Evolutionary conservation across 306 rosid genomes (phyloP), one percentile per base, ranked within the genome.

Genomic region (Begonia fuchsioides): DNA sequence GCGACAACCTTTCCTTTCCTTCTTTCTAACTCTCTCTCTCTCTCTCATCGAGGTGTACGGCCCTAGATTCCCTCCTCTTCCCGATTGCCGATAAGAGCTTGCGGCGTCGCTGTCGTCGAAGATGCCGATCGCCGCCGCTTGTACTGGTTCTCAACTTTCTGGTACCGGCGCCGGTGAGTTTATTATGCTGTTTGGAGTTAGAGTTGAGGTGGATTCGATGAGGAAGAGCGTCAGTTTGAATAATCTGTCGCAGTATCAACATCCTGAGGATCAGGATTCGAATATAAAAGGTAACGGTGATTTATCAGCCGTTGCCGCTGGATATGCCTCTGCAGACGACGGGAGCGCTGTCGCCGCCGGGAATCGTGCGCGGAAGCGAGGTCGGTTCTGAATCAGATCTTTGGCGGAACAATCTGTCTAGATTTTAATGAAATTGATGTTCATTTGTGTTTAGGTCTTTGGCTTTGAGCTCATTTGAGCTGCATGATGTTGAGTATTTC

Each of bases 211-310:
- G 8, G 98, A 92, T 66, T 77, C 93, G 44, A 92, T 92, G 88
- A 86, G 98, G 66, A 92, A 92, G 72, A 92, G 96, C 48, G 98
- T 85, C 17, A 85, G 96, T 63, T 72, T 92, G 81, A 92, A 82
- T 69, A 82, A 92, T 47, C 93, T 92, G 56, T 79, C 98, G 11
- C 98, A 92, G 71, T 92, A 92, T 51, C 93, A 75, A 17, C 87
- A 65, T 53, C 87, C 94, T 52, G 77, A 20, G 58, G 40, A 41
- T 20, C 58, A 55, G 17, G 15, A 13, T 17, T 47, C 19, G 41
- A 66, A 61, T 32, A 51, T 44, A 40, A 18, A 40, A 26, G 58
- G 19, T 41, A 69, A 13, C 44, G 65, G 9, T 50, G 55, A n/a
- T 44, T 16, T 1, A 57, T 38, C 44, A 50, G 41, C 50, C 26